Evolutionary conservation across 345 rosid genomes (phyloP).

Genomic region (Laguncularia racemosa): DNA sequence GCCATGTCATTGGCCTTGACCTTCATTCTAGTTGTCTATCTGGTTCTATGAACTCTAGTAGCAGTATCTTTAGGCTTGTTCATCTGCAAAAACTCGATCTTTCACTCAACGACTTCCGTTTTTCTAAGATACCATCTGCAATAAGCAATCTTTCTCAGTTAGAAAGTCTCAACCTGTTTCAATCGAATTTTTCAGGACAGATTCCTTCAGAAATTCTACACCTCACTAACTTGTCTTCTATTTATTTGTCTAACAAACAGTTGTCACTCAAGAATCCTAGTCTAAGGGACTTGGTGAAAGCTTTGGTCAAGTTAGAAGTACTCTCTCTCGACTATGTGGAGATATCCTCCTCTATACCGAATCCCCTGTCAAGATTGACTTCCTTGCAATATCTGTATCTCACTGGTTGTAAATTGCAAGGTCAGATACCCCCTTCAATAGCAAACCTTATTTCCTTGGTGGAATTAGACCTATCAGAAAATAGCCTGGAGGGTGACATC

Average conservation of each 20-base stretch:
- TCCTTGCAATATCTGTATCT: no score
- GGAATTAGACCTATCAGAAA: not conserved
- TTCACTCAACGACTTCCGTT: no score
- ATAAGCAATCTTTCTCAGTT: conserved; percentile 7
- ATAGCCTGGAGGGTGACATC: not conserved
- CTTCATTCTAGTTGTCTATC: no score
- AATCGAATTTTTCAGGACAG: conserved; percentile 8
- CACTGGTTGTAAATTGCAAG: no score
- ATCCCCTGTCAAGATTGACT: no score
- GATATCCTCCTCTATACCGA: no score
- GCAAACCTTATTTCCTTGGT: not conserved
- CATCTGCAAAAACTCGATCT: no score
- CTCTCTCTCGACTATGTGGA: no score
- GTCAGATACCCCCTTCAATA: conserved; percentile 3
- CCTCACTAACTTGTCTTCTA: conserved; percentile 4
- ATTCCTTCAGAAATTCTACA: conserved; percentile 1
- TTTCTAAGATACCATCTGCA: conserved; percentile 6
- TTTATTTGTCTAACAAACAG: not conserved
- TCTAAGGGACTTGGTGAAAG: conserved; percentile 1
- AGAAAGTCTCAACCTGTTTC: conserved; percentile 8
- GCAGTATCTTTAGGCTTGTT: no score
- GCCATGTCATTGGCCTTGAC: conserved; percentile 6
- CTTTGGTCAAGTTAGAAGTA: not conserved
- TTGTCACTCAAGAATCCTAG: not conserved
- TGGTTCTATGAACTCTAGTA: no score